Conservation (phyloP, 1,139 yeast genomes). For the Yamadazyma songkhlaensis region DNA sequence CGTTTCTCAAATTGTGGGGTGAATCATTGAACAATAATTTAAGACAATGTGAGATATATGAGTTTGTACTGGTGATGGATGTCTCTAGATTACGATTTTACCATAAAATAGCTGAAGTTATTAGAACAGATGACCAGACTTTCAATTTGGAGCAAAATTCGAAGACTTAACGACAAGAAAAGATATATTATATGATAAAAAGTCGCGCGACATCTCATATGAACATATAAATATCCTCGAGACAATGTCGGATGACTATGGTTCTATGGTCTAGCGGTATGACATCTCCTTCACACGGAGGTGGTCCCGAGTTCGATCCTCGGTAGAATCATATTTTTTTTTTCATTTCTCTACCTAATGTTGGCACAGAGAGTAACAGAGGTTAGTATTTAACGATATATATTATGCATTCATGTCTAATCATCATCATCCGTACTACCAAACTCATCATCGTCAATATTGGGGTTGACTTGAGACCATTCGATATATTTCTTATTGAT, state of each 20-base stretch:
- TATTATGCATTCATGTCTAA: conserved; percentile 7
- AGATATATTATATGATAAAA: no score
- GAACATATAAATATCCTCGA: no score
- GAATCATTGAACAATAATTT: not conserved
- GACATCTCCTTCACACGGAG: conserved; percentile 40
- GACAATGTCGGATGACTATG: conserved; percentile 9
- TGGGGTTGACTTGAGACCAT: conserved; percentile 61
- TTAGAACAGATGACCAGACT: no score
- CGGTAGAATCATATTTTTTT: conserved; percentile 29
- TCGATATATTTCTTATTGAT: conserved; percentile 66
- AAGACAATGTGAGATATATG: no score
- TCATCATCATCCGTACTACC: conserved; percentile 36
- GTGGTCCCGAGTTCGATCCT: conserved; percentile 44
- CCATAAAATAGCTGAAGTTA: no score
- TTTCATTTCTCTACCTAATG: not conserved
- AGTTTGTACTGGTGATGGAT: no score
- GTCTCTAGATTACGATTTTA: no score
- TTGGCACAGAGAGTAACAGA: not conserved
- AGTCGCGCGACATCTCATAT: no score
- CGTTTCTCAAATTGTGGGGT: conserved; percentile 2
- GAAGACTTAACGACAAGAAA: no score
- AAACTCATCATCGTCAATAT: conserved; percentile 59
- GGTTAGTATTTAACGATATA: no score
- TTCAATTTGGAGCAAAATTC: no score
- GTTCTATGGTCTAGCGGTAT: conserved; percentile 41